Conservation (phyloP, 169 alveolate species). For the Fabrea salina region DNA sequence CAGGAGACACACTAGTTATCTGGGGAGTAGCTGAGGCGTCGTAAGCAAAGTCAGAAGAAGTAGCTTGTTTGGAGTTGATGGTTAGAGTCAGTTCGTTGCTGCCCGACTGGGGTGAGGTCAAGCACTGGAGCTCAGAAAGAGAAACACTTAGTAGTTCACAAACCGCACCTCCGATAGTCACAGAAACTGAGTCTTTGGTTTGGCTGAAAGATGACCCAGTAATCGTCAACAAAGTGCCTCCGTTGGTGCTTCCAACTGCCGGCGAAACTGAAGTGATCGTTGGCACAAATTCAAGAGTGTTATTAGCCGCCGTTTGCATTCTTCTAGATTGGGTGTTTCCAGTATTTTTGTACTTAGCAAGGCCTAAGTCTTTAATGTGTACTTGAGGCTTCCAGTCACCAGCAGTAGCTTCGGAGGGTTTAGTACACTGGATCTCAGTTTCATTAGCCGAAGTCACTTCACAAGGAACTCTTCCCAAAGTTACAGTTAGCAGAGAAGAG, state of each 20-base stretch:
- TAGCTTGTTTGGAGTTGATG: neutral
- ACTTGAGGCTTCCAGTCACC: constrained; percentile 8
- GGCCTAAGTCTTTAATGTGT: neutral
- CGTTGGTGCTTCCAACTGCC: neutral
- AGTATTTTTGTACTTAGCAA: neutral
- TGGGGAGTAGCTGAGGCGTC: neutral
- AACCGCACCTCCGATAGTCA: neutral
- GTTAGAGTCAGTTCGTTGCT: neutral
- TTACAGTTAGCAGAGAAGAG: neutral
- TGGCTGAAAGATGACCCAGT: neutral
- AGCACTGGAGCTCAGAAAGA: neutral
- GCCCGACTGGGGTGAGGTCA: neutral
- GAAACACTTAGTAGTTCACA: neutral
- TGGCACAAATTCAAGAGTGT: neutral
- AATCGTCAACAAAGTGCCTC: constrained; percentile 11
- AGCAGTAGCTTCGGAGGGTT: neutral
- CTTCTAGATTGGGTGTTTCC: too few species aligned
- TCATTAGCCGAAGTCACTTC: neutral
- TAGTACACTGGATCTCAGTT: constrained; percentile 1
- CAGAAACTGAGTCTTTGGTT: neutral
- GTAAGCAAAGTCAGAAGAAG: neutral
- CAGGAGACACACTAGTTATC: neutral
- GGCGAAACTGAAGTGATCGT: constrained; percentile 23
- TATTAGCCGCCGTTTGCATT: neutral
- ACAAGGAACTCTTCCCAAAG: neutral